A percentile compares a stretch with the other conserved stretches of the same genome.
These are phyloP conservation scores for Leccinum variabile DNA, from an alignment of 1,284 basidiomycete genomes.

Conservation along the genomic window DNA sequence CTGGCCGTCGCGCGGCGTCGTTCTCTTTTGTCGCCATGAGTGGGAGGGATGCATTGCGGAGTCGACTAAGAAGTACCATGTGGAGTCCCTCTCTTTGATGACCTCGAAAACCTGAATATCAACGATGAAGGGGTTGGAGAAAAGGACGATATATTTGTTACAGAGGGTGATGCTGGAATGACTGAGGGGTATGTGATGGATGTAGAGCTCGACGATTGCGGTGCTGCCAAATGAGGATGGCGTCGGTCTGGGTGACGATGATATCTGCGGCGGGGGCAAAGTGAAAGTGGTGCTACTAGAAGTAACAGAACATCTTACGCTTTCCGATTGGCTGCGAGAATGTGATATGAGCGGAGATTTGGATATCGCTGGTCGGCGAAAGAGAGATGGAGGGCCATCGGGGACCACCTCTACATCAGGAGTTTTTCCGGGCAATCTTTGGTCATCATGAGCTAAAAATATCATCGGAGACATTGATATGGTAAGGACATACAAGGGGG, in stretches of 20 bases:
- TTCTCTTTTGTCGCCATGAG: too few species aligned
- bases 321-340: constrained; percentile 44
- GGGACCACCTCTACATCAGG: constrained; percentile 11
- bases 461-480: constrained; percentile 3
- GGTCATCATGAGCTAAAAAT: constrained; percentile 14
- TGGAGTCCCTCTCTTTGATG: too few species aligned
- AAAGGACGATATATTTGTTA: constrained; percentile 40
- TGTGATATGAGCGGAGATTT: constrained; percentile 44
- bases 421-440: constrained; percentile 21
- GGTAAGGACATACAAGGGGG: constrained; percentile 21
- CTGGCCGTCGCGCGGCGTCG: too few species aligned
- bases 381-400: constrained; percentile 36
- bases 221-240: constrained; percentile 36
- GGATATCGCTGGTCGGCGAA: constrained; percentile 39
- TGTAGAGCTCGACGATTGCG: constrained; percentile 23
- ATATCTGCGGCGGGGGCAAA: constrained; percentile 21
- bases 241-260: constrained; percentile 33
- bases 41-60: too few species aligned
- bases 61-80: too few species aligned
- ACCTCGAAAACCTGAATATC: too few species aligned
- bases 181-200: constrained; percentile 50
- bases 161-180: constrained; percentile 30
- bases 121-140: constrained; percentile 29
- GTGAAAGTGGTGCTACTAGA: constrained; percentile 11
- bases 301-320: constrained; percentile 34